These are phyloP conservation scores for Pseudogymnoascus pannorum DNA, from an alignment of 2,329 filamentous ascomycete genomes.

Conservation along the genomic window DNA sequence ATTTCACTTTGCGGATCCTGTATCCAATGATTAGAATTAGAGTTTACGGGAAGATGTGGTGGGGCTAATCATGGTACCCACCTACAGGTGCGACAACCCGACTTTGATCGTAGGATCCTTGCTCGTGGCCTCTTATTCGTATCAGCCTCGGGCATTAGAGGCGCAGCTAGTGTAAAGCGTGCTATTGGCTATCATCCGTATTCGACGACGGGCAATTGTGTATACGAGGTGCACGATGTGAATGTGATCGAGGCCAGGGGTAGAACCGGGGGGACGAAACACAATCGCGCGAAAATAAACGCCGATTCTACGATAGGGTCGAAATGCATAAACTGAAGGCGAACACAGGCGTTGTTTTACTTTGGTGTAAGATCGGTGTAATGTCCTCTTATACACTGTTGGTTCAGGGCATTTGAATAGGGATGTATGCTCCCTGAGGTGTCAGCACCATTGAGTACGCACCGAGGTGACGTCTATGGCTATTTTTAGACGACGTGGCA, in stretches of 20 bases:
- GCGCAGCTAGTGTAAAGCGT: not conserved
- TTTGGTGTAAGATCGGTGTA: not conserved
- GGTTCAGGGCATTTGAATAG: not conserved
- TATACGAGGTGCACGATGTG: not conserved
- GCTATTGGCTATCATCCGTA: not conserved
- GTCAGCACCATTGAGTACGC: not conserved
- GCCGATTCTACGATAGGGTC: not conserved
- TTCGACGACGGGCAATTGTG: not conserved
- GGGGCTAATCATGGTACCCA: not conserved
- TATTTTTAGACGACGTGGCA: not conserved
- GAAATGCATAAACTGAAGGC: not conserved
- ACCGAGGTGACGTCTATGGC: not conserved
- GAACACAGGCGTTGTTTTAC: not conserved
- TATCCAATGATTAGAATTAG: not conserved
- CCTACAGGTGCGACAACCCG: not conserved
- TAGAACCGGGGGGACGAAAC: not conserved
- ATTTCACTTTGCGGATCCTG: slow-evolving; percentile 12
- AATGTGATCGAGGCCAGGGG: not conserved
- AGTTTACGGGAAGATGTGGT: not conserved
- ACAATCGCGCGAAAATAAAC: not conserved
- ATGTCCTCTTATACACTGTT: not conserved
- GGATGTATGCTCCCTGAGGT: not conserved
- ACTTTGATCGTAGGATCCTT: not conserved
- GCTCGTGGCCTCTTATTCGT: not conserved
- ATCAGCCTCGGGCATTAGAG: not conserved